phyloP scores from a whole-genome alignment of 306 rosid species.

The Senna tora region DNA sequence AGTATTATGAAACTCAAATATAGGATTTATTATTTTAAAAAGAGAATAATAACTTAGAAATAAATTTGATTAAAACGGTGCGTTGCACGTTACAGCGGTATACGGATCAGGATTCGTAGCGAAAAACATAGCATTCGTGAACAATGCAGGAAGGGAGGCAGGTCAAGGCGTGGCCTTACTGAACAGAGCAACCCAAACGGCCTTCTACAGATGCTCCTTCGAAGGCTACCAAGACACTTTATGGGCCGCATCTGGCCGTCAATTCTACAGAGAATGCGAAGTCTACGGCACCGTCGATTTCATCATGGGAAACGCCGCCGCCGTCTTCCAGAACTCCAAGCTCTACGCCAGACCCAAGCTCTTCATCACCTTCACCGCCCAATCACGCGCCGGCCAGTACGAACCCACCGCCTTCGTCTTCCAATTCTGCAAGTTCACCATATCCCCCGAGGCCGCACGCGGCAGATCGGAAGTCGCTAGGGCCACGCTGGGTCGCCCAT shows the following conservation, averaged over 20 bases:
- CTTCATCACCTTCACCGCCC: slow-evolving; percentile 18
- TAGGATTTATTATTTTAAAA: no score
- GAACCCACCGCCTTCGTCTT: slow-evolving; percentile 13
- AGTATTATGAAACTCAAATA: no score
- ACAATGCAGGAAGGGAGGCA: not conserved
- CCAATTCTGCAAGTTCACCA: slow-evolving; percentile 1
- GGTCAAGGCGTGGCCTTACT: slow-evolving; percentile 1
- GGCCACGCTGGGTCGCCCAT: not conserved
- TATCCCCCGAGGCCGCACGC: not conserved
- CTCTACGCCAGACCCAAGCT: not conserved
- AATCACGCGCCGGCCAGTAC: not conserved
- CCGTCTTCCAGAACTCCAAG: slow-evolving; percentile 9
- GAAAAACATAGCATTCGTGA: not conserved
- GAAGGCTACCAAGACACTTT: slow-evolving; percentile 26
- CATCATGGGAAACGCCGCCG: slow-evolving; percentile 4
- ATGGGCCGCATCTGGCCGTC: not conserved
- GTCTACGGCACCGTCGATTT: slow-evolving; percentile 31
- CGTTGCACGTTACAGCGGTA: no score
- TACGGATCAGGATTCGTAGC: slow-evolving; percentile 20
- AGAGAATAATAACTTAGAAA: no score
- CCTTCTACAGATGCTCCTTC: slow-evolving; percentile 13
- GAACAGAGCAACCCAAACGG: not conserved
- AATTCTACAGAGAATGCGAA: slow-evolving; percentile 13
- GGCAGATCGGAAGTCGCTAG: not conserved
- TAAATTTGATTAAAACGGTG: no score